Base-by-base conservation (phyloP, 2,329 filamentous ascomycete species). In the Aspergillus nomiae region DNA sequence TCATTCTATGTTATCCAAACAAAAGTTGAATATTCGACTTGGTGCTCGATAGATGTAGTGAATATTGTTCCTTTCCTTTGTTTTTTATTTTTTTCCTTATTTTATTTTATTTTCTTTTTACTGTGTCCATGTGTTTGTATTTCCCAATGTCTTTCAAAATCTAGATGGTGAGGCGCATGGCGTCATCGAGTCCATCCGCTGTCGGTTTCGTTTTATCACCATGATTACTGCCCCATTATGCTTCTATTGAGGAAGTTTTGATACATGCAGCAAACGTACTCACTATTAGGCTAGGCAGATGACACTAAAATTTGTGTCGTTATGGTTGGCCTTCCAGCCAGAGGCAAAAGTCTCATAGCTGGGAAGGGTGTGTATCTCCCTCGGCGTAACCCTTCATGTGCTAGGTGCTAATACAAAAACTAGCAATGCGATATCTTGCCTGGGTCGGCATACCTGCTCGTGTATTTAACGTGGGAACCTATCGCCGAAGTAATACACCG, bases 381-480 rank as follows among this genome's bases (percentile, higher is more conserved):
- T 12, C 45, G 8, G 6, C 32, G 34, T 24, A 55, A n/a, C 28
- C 28, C 11, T 26, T 55, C 16, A 5, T 8, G 6, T 16, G 8
- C 30, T 14, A 38, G 26, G 21, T 34, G 38, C 55, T 65, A 38
- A 65, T 55, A 7, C n/a, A 21, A 8, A 7, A 43, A 61, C 59
- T 69, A 95, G 92, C 93, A 65, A 90, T 95, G 78, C 90, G 95
- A 64, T 99, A 99, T 80, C 89, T 99, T 41, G 91, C 92, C 78
- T 99, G 95, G 95, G 90, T 98, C 63, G 97, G 94, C 30, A 94
- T 99, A 74, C 90, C 92, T 45, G 91, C 95, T 63, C 90, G 93
- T 77, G 94, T 93, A 67, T 99, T 99, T 87, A 99, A 99, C 70
- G 95, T 99, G 68, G 95, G 95, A 76, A 94, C 90, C 75, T 99